Conservation (phyloP, 2,329 filamentous ascomycete genomes). For the Fusarium azukiicola region DNA sequence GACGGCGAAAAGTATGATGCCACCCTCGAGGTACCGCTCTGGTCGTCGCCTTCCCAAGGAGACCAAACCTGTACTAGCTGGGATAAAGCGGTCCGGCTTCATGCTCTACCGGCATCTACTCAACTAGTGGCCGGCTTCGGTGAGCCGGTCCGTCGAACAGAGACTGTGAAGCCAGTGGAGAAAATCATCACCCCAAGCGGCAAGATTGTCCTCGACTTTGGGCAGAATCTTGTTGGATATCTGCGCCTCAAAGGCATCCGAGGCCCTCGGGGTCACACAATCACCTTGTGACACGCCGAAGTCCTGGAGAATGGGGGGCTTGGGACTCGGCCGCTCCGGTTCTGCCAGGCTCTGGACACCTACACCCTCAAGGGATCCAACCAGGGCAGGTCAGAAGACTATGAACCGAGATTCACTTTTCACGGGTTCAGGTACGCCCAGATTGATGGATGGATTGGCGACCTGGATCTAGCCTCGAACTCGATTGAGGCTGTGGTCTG, state of each 20-base stretch:
- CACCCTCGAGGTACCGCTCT: background rate
- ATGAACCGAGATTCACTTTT: constrained; percentile 73
- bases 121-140: constrained; percentile 62
- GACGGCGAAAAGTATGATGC: constrained; percentile 22
- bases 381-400: constrained; percentile 50
- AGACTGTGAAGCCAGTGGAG: constrained; percentile 53
- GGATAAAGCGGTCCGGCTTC: too few species aligned
- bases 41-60: background rate
- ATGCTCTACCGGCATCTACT: background rate
- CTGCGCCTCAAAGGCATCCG: constrained; percentile 60
- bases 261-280: constrained; percentile 61
- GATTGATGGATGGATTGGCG: constrained; percentile 66
- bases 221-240: constrained; percentile 77
- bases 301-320: constrained; percentile 72
- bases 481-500: constrained; percentile 54
- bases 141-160: constrained; percentile 63
- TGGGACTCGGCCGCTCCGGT: constrained; percentile 62
- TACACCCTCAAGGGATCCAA: constrained; percentile 30
- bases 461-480: constrained; percentile 53
- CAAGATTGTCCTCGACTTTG: constrained; percentile 72
- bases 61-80: background rate
- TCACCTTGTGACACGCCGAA: constrained; percentile 71
- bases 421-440: constrained; percentile 76
- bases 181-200: constrained; percentile 62
- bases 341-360: constrained; percentile 64